A percentile compares a stretch with the other conserved stretches of the same genome.
Evolutionary conservation across 768 basidiomycete genomes (phyloP).

Genomic region (Russula lepida): DNA sequence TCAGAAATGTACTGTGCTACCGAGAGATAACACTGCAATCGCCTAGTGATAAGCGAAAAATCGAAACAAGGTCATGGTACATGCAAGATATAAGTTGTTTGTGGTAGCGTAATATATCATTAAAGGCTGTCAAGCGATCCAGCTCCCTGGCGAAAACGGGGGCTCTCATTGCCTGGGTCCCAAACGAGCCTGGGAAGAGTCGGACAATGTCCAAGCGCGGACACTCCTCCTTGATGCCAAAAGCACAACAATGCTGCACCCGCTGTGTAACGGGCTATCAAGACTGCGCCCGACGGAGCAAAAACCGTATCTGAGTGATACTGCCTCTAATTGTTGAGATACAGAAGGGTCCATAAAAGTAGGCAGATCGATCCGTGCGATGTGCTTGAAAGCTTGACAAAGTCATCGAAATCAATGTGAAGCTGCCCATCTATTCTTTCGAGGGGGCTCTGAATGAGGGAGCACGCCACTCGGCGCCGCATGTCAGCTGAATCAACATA

Average conservation of each 20-base stretch:
- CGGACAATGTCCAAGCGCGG: no score
- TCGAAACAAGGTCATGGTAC: no score
- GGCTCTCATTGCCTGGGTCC: no score
- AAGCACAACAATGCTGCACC: conserved; percentile 43
- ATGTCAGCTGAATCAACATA: conserved; percentile 22
- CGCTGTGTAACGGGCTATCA: conserved; percentile 33
- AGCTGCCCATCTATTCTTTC: conserved; percentile 34
- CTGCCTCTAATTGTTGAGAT: conserved; percentile 54
- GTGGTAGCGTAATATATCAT: no score
- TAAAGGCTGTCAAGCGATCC: no score
- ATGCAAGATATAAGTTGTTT: no score
- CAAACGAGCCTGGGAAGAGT: no score
- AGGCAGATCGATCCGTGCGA: conserved; percentile 66
- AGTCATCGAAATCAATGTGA: conserved; percentile 43
- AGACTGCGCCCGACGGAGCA: conserved; percentile 59
- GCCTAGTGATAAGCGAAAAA: no score
- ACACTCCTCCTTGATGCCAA: no score
- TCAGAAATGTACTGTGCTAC: no score
- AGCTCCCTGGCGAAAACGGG: no score
- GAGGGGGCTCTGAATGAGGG: conserved; percentile 40
- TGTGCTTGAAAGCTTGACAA: conserved; percentile 58
- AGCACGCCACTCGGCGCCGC: conserved; percentile 50
- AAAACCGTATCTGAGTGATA: conserved; percentile 33
- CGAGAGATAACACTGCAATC: no score
- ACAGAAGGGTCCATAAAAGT: conserved; percentile 64